Base-by-base conservation (phyloP, 108 stramenopile species). In the Cyclotella kingstonii region DNA sequence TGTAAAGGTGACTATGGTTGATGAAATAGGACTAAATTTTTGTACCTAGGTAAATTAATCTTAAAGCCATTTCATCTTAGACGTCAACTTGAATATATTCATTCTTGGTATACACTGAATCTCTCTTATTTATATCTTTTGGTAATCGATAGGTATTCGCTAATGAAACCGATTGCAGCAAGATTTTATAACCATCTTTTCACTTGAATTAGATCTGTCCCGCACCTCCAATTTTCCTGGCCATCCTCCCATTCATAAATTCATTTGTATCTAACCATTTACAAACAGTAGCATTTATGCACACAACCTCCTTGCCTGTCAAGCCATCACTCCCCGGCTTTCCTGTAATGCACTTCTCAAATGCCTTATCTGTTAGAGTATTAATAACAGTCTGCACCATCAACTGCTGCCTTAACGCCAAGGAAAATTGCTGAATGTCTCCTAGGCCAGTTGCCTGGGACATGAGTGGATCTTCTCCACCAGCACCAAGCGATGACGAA, bases 191-290 rank as follows among this genome's bases (percentile, higher is more conserved):
- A 6, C 44, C n/a, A n/a, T n/a, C n/a, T n/a, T n/a, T n/a, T n/a
- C n/a, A n/a, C n/a, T n/a, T 9, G 7, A 33, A 35, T 57, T 49
- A 71, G 55, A 63, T 54, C 58, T 59, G 47, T 0, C 67, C 67
- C n/a, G 60, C 67, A 45, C 60, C 59, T 14, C 60, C 68, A 40
- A 70, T 50, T 58, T 91, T 91, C 63, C 82, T 87, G 2, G 72
- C 83, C 43, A 91, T 57, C 46, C 90, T 68, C 31, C 86, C 83
- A 38, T 76, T 83, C 73, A 91, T 84, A 63, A 86, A 91, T 57
- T 91, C 86, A 63, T 91, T 91, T 29, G 90, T 78, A 79, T 91
- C 90, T 54, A 91, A 60, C 90, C 90, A 91, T 54, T 91, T 91
- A 56, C 84, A 81, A 18, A 84, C 83, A 11, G 79, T 73, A 18